A percentile compares a stretch with the other conserved stretches of the same genome.
Evolutionary conservation across 2,329 filamentous ascomycete species (phyloP).

Genomic region (Exophiala spinifera): DNA sequence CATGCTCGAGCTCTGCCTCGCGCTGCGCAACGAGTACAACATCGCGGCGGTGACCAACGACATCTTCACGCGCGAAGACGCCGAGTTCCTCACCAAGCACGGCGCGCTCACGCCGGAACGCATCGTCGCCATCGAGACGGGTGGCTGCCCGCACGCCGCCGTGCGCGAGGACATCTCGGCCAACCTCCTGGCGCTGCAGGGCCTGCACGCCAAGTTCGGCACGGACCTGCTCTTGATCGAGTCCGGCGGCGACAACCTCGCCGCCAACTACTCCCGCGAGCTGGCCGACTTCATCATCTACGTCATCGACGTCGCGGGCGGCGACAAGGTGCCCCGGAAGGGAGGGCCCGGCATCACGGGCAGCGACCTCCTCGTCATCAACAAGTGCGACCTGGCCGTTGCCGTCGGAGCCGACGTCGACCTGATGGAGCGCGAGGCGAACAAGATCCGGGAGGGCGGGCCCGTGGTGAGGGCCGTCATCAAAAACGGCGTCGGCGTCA

Average conservation of each 20-base stretch:
- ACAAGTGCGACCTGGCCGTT: slow-evolving; percentile 94
- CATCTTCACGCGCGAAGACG: slow-evolving; percentile 67
- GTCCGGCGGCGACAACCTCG: slow-evolving; percentile 91
- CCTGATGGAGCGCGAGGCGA: slow-evolving; percentile 92
- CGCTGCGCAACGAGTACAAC: slow-evolving; percentile 74
- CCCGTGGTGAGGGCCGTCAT: slow-evolving; percentile 96
- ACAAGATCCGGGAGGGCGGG: slow-evolving; percentile 92
- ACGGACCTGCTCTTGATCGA: slow-evolving; percentile 91
- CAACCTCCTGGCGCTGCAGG: slow-evolving; percentile 88
- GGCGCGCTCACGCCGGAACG: slow-evolving; percentile 75
- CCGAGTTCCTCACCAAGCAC: slow-evolving; percentile 90
- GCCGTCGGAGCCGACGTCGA: slow-evolving; percentile 82
- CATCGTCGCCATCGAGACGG: slow-evolving; percentile 95
- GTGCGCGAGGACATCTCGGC: slow-evolving; percentile 94
- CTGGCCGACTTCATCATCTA: slow-evolving; percentile 98
- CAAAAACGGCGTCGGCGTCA: slow-evolving; percentile 82
- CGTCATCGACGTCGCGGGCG: slow-evolving; percentile 93
- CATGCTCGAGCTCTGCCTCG: slow-evolving; percentile 88
- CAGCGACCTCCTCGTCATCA: slow-evolving; percentile 87
- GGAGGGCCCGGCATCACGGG: slow-evolving; percentile 96
- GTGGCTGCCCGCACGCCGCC: slow-evolving; percentile 93
- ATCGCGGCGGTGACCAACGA: slow-evolving; percentile 79
- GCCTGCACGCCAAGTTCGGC: slow-evolving; percentile 74
- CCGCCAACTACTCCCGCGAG: slow-evolving; percentile 93
- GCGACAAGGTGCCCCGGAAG: slow-evolving; percentile 95